Evolutionary conservation across 331 rosid genomes (phyloP), one percentile per base, ranked within the genome.

Genomic region (Cucumis variabilis): DNA sequence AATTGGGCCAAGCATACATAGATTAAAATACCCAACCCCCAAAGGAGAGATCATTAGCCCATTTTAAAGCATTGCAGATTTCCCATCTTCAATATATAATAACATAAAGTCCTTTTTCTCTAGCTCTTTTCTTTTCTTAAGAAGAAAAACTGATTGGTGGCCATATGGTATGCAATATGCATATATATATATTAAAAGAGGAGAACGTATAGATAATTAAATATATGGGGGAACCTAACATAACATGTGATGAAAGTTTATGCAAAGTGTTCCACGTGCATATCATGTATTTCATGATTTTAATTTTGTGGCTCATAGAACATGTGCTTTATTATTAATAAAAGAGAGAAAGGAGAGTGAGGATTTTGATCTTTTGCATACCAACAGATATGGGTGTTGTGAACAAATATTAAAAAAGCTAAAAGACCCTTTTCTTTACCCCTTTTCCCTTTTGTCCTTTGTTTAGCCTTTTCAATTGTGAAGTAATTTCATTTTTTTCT

Each of bases 161-260:
- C 11, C 46, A 27, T 9, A 10, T 27, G 0, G 2, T 20, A 21
- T 7, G 13, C 14, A 65, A 10, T 62, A 37, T 37, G 7, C 7
- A 37, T 37, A 37, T 37, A 37, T 37, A 3, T 33, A 33, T 33
- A 37, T 62, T 20, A 62, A 62, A 63, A 63, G 11, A 63, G 13
- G 23, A 19, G 2, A 65, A 25, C 37, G 4, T 11, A 58, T 5
- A 58, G 20, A 17, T 33, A 33, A 55, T 63, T 62, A 16, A 16
- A 27, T 74, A 17, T 9, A 90, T 90, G 93, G 94, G 93, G 96
- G 94, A 95, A 97, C 98, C 0, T 82, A 53, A 81, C 98, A 95
- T 82, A 53, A 81, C 98, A 95, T 88, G 96, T 96, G 96, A 28
- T 55, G 85, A 79, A 89, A 77, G 71, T 88, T 88, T 86, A 33